Conservation (phyloP, 2,329 filamentous ascomycete species). For the Aureobasidium zeae region DNA sequence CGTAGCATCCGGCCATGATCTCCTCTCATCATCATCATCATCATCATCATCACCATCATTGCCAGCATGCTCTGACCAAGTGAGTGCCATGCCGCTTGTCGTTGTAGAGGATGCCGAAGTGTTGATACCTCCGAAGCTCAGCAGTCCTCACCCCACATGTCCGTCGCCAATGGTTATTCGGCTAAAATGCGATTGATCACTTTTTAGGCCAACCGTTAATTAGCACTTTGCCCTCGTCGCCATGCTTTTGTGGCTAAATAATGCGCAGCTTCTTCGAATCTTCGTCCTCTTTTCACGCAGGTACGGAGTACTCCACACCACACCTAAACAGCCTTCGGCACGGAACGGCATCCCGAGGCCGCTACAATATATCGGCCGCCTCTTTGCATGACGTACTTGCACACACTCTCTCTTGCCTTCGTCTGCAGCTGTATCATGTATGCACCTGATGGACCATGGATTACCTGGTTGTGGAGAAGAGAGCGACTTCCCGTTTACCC, state of each 20-base stretch:
- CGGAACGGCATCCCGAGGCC: conserved; percentile 4
- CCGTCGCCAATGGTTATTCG: too few relatives aligned
- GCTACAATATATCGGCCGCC: neutral
- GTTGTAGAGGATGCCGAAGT: too few relatives aligned
- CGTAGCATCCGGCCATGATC: too few relatives aligned
- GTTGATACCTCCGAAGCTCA: too few relatives aligned
- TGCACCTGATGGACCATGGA: conserved; percentile 5
- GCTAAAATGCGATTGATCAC: conserved; percentile 11
- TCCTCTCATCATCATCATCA: too few relatives aligned
- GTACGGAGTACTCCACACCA: conserved; percentile 1
- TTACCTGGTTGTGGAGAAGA: conserved; percentile 1
- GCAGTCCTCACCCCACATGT: too few relatives aligned
- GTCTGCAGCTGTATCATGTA: conserved; percentile 10
- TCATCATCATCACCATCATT: too few relatives aligned
- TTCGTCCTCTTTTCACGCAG: conserved; percentile 9
- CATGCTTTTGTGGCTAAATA: conserved; percentile 14
- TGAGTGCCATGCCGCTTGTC: too few relatives aligned
- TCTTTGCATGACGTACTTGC: conserved; percentile 2
- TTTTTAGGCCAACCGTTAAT: too few relatives aligned
- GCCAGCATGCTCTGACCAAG: too few relatives aligned
- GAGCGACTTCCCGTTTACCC: conserved; percentile 3
- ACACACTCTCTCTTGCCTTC: neutral
- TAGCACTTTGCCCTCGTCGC: conserved; percentile 9
- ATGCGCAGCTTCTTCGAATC: neutral
- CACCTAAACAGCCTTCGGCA: neutral